These are phyloP conservation scores for Nadsonia fulvescens DNA, from an alignment of 805 yeast genomes.

Conservation along the genomic window DNA sequence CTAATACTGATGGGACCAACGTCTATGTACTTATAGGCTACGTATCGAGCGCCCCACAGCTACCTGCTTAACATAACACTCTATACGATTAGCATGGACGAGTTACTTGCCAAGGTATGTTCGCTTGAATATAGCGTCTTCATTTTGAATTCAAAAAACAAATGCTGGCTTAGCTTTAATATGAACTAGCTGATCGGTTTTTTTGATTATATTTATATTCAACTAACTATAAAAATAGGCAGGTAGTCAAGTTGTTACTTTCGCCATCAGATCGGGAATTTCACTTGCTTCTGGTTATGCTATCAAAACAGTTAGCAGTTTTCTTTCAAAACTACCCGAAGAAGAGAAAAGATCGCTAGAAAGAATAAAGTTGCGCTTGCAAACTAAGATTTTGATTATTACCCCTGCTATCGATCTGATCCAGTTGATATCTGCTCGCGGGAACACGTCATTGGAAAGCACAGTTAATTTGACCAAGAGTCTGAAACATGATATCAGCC, in stretches of 20 bases:
- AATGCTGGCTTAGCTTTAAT: no score
- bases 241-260: conserved; percentile 60
- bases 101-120: no score
- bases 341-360: conserved; percentile 31
- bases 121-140: no score
- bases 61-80: no score
- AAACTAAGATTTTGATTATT: conserved; percentile 40
- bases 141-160: no score
- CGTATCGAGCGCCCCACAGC: no score
- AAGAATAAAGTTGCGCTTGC: conserved; percentile 26
- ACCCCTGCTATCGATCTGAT: conserved; percentile 53
- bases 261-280: conserved; percentile 61
- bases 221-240: conserved; percentile 33
- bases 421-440: conserved; percentile 26
- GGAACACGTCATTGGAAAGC: conserved; percentile 24
- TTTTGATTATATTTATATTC: no score
- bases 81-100: no score
- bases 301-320: conserved; percentile 37
- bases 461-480: conserved; percentile 36
- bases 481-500: conserved; percentile 37
- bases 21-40: no score
- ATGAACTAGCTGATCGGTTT: no score
- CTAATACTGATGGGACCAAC: no score
- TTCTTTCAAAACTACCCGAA: conserved; percentile 33
- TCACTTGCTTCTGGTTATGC: conserved; percentile 62